Evolutionary conservation across 164 flowering plant genomes (phyloP).

Genomic region (Nymphaea thermarum): DNA sequence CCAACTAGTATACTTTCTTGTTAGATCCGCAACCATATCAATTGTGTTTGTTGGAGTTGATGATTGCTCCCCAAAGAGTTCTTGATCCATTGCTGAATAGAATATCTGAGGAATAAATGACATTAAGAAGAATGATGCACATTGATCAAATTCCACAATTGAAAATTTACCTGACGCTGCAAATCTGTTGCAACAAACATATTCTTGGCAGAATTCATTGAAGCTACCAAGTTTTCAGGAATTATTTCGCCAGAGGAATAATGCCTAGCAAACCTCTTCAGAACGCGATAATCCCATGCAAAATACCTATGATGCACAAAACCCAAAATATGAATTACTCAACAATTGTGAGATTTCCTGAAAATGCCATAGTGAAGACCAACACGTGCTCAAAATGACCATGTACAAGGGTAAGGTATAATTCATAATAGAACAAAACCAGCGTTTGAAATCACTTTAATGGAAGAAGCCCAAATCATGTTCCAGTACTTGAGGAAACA

Average conservation of each 20-base stretch:
- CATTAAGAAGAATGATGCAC: background rate
- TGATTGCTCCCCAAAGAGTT: slow-evolving; percentile 53
- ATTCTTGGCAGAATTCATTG: slow-evolving; percentile 71
- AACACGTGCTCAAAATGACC: no score
- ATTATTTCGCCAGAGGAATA: slow-evolving; percentile 83
- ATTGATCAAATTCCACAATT: background rate
- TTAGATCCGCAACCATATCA: slow-evolving; percentile 61
- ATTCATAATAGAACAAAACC: background rate
- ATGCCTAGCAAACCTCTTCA: slow-evolving; percentile 81
- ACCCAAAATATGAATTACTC: no score
- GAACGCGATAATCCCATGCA: slow-evolving; percentile 92
- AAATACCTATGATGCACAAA: slow-evolving; percentile 42
- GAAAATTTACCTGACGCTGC: slow-evolving; percentile 74
- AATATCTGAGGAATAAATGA: slow-evolving; percentile 38
- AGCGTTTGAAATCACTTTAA: no score
- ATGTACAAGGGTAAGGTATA: no score
- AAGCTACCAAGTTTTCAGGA: slow-evolving; percentile 72
- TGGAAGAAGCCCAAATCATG: no score
- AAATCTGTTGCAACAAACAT: slow-evolving; percentile 92
- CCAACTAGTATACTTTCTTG: slow-evolving; percentile 58
- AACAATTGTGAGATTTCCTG: no score
- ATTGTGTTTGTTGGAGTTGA: slow-evolving; percentile 33
- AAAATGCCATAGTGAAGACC: no score
- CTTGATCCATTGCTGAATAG: slow-evolving; percentile 76
- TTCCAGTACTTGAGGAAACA: no score